Percentiles rank a stretch among this genome's conserved stretches.
phyloP scores from a whole-genome alignment of 257 asterid genomes.

The Lycium barbarum region DNA sequence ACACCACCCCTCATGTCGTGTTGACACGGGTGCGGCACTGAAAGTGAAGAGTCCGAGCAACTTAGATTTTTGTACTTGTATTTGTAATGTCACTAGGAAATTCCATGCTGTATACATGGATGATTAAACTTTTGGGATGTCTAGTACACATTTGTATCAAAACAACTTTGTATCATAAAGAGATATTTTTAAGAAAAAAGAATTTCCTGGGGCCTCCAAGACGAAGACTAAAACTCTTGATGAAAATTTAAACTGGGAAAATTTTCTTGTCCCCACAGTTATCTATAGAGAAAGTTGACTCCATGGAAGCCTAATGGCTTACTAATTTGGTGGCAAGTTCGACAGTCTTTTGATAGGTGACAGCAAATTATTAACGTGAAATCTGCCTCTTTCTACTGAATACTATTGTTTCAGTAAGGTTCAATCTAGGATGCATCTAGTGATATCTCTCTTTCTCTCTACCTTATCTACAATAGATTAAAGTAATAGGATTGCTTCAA shows the following conservation, averaged over 20 bases:
- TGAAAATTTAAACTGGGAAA: background rate
- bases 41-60: too few species aligned
- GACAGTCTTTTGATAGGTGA: background rate
- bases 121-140: constrained; percentile 23
- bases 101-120: background rate
- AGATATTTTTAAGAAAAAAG: background rate
- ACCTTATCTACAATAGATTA: background rate
- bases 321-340: background rate
- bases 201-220: background rate
- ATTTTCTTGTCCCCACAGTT: background rate
- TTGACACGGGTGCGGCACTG: too few species aligned
- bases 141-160: background rate
- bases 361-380: background rate
- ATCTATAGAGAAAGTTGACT: background rate
- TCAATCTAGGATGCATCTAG: background rate
- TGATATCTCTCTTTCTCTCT: background rate
- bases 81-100: background rate
- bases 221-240: background rate
- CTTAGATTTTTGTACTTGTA: background rate
- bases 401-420: background rate
- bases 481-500: background rate
- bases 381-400: background rate
- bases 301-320: background rate
- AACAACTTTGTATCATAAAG: background rate
- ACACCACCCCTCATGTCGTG: too few species aligned